Percentiles rank a stretch among this genome's conserved stretches.
Evolutionary conservation across 352 stramenopile genomes (phyloP).

Genomic region (Pythium phragmiticola): DNA sequence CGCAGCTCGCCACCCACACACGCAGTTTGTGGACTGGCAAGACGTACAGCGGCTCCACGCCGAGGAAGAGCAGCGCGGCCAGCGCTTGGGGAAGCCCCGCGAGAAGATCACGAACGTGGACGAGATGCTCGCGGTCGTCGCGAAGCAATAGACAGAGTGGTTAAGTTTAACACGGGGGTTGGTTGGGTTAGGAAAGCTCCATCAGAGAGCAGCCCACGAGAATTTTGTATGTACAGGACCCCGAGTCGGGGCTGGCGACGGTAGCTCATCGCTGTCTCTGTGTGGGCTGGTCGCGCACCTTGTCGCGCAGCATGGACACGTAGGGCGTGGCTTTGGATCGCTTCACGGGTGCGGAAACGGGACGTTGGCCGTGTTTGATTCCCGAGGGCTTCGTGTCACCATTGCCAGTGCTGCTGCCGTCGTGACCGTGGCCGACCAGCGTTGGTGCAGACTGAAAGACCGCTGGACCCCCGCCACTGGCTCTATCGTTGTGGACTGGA

Average conservation of each 20-base stretch:
- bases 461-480: background rate
- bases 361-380: conserved; percentile 18
- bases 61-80: conserved; percentile 63
- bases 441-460: background rate
- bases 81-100: conserved; percentile 59
- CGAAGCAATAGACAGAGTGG: background rate
- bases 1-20: conserved; percentile 43
- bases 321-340: conserved; percentile 54
- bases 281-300: conserved; percentile 19
- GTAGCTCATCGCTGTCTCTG: conserved; percentile 13
- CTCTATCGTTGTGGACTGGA: background rate
- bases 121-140: conserved; percentile 61
- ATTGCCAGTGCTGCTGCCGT: background rate
- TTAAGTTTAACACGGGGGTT: background rate
- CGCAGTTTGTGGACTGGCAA: conserved; percentile 68
- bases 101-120: conserved; percentile 82
- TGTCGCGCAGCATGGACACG: conserved; percentile 48
- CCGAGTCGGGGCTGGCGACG: no score
- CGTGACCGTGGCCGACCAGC: no score
- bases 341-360: conserved; percentile 70
- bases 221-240: background rate
- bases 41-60: conserved; percentile 61
- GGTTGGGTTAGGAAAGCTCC: no score
- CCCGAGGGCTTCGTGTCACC: background rate
- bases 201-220: no score